phyloP scores from a whole-genome alignment of 495 filamentous ascomycete species.

The Penicillium coffeae region DNA sequence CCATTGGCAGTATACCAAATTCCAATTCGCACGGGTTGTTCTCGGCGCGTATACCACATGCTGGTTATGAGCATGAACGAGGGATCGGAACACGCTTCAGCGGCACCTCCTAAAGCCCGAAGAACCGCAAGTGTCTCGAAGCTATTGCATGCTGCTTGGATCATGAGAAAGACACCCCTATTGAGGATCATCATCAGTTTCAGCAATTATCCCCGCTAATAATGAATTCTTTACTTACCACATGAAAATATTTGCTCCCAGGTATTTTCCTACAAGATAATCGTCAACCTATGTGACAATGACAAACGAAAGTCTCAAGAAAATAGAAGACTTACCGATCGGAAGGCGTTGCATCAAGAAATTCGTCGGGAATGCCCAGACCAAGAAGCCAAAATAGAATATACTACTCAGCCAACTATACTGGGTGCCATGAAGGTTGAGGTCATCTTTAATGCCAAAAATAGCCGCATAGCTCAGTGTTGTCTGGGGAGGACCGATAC shows the following conservation, averaged over 20 bases:
- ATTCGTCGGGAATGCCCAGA: conserved; percentile 39
- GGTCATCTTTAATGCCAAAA: conserved; percentile 49
- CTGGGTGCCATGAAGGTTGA: conserved; percentile 42
- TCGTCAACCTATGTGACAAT: neutral
- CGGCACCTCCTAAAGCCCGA: conserved; percentile 38
- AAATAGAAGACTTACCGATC: conserved; percentile 42
- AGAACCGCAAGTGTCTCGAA: conserved; percentile 37
- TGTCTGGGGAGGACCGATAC: conserved; percentile 21
- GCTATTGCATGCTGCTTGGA: conserved; percentile 28
- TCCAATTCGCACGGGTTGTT: conserved; percentile 59
- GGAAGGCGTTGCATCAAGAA: conserved; percentile 52
- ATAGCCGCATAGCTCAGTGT: conserved; percentile 55
- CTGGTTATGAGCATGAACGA: conserved; percentile 35
- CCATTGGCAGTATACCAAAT: conserved; percentile 61
- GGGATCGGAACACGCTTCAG: conserved; percentile 37
- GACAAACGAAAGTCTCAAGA: neutral
- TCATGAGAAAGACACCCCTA: conserved; percentile 40
- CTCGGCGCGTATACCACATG: conserved; percentile 42
- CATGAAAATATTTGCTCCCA: conserved; percentile 56
- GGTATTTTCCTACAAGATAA: conserved; percentile 44
- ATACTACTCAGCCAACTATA: conserved; percentile 51
- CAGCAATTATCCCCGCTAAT: neutral
- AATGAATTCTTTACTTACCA: conserved; percentile 33
- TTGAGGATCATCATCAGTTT: conserved; percentile 4
- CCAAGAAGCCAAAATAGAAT: conserved; percentile 57